Evolutionary conservation across 2,329 filamentous ascomycete genomes (phyloP).

Genomic region (Ascochyta koolunga): DNA sequence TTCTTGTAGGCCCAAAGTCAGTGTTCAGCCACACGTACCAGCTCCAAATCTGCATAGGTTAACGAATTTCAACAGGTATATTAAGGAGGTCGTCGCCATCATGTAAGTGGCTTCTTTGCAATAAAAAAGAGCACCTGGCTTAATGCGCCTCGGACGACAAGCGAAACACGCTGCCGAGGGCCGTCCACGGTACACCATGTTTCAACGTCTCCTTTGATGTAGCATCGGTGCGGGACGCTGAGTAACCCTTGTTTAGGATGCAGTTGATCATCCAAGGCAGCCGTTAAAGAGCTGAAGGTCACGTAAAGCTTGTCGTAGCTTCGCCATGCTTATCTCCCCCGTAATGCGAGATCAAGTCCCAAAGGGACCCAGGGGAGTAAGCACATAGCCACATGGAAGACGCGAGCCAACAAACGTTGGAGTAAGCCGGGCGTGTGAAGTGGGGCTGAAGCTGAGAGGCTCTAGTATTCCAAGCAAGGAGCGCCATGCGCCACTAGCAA

Average conservation of each 20-base stretch:
- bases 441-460: conserved; percentile 1
- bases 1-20: conserved; percentile 1
- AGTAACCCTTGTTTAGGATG: conserved; percentile 1
- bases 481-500: conserved; percentile 18
- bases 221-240: conserved; percentile 2
- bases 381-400: not conserved
- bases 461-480: conserved; percentile 18
- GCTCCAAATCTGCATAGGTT: too few relatives aligned
- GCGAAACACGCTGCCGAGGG: conserved; percentile 20
- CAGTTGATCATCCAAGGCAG: not conserved
- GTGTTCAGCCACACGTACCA: not conserved
- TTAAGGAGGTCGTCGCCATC: too few relatives aligned
- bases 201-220: not conserved
- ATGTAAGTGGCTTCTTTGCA: too few relatives aligned
- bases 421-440: not conserved
- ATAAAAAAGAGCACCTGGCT: conserved; percentile 1
- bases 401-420: not conserved
- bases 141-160: conserved; percentile 23
- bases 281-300: not conserved
- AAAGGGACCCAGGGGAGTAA: not conserved
- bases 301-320: conserved; percentile 17
- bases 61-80: too few relatives aligned
- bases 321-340: conserved; percentile 5
- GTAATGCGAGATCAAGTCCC: not conserved
- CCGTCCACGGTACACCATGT: conserved; percentile 20